Percentiles rank a stretch among this genome's conserved stretches.
Evolutionary conservation across 2,329 filamentous ascomycete genomes (phyloP).

Genomic region (Trichoderma sp.): DNA sequence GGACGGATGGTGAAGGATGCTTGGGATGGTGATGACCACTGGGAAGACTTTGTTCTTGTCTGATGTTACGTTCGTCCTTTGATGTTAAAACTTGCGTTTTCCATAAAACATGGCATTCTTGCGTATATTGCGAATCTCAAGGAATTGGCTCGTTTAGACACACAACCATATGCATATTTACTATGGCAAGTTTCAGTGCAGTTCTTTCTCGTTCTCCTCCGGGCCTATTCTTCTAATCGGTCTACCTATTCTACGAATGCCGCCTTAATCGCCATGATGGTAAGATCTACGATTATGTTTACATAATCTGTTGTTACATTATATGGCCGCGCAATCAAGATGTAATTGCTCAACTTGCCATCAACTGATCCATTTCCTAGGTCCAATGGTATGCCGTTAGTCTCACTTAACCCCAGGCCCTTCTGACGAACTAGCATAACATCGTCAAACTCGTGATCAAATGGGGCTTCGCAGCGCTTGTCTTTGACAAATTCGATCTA

Average conservation of each 20-base stretch:
- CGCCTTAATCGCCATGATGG: background rate
- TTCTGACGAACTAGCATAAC: background rate
- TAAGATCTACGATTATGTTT: background rate
- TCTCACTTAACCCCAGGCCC: background rate
- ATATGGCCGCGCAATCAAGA: background rate
- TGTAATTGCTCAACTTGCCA: background rate
- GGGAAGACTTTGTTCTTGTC: conserved; percentile 14
- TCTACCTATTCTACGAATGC: background rate
- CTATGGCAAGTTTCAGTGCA: background rate
- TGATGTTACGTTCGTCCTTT: background rate
- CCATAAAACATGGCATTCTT: background rate
- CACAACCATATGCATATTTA: background rate
- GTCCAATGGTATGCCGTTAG: background rate
- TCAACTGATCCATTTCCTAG: background rate
- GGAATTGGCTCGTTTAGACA: background rate
- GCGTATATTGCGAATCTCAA: background rate
- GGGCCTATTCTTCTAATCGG: background rate
- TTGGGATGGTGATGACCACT: background rate
- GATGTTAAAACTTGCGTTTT: background rate
- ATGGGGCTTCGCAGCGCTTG: conserved; percentile 35
- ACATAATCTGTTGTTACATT: background rate
- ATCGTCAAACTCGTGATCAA: conserved; percentile 23
- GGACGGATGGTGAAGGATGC: conserved; percentile 9
- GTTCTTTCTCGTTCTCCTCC: background rate
- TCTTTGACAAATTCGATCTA: conserved; percentile 42